Evolutionary conservation across 1,139 yeast species (phyloP).

Genomic region (Magnusiomyces clavatus): DNA sequence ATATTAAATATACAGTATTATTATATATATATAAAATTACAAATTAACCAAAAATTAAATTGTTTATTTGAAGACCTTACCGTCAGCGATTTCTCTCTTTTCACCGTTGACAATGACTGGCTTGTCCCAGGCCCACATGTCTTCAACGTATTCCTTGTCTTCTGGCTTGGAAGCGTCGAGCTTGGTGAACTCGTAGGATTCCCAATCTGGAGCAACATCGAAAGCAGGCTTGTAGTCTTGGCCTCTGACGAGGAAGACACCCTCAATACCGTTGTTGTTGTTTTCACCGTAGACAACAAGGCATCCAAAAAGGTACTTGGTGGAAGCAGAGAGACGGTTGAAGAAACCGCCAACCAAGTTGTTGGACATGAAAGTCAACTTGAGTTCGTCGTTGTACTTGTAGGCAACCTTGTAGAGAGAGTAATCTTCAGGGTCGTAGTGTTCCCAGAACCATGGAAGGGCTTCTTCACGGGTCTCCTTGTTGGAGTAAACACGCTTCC

Average conservation of each 20-base stretch:
- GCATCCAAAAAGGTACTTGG: constrained; percentile 91
- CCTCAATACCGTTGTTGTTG: constrained; percentile 96
- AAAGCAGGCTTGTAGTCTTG: constrained; percentile 87
- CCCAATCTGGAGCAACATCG: constrained; percentile 99
- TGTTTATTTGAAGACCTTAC: constrained; percentile 68
- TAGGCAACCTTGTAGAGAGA: constrained; percentile 92
- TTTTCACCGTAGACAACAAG: constrained; percentile 96
- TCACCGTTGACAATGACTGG: constrained; percentile 61
- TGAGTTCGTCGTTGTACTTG: constrained; percentile 97
- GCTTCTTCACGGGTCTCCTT: constrained; percentile 94
- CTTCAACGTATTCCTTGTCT: constrained; percentile 60
- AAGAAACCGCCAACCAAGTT: constrained; percentile 98
- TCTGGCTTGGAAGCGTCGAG: constrained; percentile 61
- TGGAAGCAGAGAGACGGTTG: constrained; percentile 86
- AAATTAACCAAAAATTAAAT: background rate
- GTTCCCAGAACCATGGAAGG: constrained; percentile 97
- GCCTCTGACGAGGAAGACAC: constrained; percentile 94
- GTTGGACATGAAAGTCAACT: constrained; percentile 96
- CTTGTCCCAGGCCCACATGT: constrained; percentile 84
- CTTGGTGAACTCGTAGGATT: constrained; percentile 63
- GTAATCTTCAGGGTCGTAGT: constrained; percentile 89
- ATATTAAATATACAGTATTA: background rate
- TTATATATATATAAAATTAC: background rate
- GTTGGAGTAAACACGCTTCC: constrained; percentile 97
- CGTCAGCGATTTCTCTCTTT: constrained; percentile 64